phyloP scores from a whole-genome alignment of 805 yeast genomes.

The Yamadazyma scolyti region DNA sequence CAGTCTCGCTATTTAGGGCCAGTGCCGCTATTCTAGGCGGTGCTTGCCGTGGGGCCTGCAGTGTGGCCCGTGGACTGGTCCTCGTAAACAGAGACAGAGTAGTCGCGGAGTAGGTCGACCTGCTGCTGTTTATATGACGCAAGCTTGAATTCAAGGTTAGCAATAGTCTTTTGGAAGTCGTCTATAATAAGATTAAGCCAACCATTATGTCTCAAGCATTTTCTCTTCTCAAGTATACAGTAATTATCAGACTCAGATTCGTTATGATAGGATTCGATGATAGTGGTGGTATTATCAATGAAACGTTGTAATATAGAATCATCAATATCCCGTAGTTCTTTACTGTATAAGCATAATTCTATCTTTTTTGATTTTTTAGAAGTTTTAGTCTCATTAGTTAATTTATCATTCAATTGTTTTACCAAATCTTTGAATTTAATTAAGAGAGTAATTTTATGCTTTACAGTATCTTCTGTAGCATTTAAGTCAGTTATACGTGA shows the following conservation, averaged over 20 bases:
- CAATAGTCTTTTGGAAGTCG: conserved; percentile 21
- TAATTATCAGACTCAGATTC: conserved; percentile 1
- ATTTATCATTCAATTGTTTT: conserved; percentile 33
- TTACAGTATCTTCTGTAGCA: conserved; percentile 9
- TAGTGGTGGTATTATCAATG: no score
- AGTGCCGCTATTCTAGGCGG: no score
- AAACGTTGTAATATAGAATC: background rate
- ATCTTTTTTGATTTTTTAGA: conserved; percentile 10
- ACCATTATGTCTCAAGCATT: conserved; percentile 53
- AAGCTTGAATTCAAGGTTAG: conserved; percentile 32
- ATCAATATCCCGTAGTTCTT: conserved; percentile 6
- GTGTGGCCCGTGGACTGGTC: background rate
- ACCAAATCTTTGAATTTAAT: conserved; percentile 31
- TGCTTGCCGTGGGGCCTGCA: no score
- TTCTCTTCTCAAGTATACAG: conserved; percentile 53
- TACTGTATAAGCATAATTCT: conserved; percentile 11
- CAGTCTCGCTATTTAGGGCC: no score
- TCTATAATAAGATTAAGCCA: conserved; percentile 43
- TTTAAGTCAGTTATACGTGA: conserved; percentile 13
- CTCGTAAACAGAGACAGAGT: conserved; percentile 31
- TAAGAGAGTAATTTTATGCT: conserved; percentile 17
- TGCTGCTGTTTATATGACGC: conserved; percentile 23
- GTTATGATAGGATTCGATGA: no score
- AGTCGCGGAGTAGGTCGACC: conserved; percentile 27
- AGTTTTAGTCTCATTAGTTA: conserved; percentile 16